Conservation (phyloP, 352 stramenopile species). For the Phytophthora chlamydospora region DNA sequence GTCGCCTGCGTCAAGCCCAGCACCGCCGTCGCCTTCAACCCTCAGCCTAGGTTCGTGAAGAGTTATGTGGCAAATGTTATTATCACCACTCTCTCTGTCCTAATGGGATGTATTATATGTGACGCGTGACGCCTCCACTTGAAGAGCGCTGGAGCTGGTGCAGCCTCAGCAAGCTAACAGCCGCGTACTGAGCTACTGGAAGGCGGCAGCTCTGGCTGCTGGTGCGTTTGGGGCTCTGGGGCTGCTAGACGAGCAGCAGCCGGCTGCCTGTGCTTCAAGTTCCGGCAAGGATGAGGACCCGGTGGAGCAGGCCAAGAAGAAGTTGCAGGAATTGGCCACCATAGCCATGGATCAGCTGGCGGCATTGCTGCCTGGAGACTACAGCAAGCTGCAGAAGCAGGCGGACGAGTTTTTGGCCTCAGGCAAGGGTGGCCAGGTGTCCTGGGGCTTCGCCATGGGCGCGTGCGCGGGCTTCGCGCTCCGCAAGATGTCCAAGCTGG, state of each 20-base stretch:
- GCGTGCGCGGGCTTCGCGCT: slow-evolving; percentile 90
- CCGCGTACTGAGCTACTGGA: slow-evolving; percentile 34
- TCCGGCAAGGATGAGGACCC: slow-evolving; percentile 43
- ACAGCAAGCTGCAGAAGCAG: slow-evolving; percentile 53
- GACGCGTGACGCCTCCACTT: not conserved
- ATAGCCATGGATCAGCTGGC: slow-evolving; percentile 45
- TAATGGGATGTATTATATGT: no score
- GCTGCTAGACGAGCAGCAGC: slow-evolving; percentile 20
- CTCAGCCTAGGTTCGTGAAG: not conserved
- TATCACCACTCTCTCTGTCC: not conserved
- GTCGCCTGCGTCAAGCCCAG: slow-evolving; percentile 2
- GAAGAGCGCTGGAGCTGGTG: slow-evolving; percentile 17
- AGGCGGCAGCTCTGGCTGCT: slow-evolving; percentile 24
- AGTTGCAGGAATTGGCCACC: slow-evolving; percentile 49
- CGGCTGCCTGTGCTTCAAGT: slow-evolving; percentile 25
- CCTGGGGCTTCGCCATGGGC: slow-evolving; percentile 91
- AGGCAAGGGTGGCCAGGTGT: slow-evolving; percentile 80
- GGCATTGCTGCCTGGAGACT: slow-evolving; percentile 47
- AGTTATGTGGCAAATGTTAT: slow-evolving; percentile 8
- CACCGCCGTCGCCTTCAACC: slow-evolving; percentile 3
- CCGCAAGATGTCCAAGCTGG: slow-evolving; percentile 92
- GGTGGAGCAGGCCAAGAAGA: slow-evolving; percentile 67
- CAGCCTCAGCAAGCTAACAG: slow-evolving; percentile 4
- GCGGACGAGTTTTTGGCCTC: slow-evolving; percentile 69
- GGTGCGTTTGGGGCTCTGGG: slow-evolving; percentile 14